Conservation (phyloP, 179 eudicot genomes). For the Gypsophila paniculata region DNA sequence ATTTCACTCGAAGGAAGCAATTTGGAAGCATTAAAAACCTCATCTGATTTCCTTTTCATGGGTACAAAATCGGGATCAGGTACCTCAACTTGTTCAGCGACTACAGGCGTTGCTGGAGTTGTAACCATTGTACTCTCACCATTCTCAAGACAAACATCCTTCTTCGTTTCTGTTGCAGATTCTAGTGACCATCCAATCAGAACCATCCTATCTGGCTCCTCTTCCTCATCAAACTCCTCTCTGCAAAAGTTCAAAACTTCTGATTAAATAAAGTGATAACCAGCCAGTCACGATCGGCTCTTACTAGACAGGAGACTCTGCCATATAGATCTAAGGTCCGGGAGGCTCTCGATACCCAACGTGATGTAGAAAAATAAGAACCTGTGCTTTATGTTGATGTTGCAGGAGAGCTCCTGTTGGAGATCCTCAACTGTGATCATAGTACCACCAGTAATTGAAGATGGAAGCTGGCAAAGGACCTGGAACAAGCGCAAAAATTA, state of each 20-base stretch:
- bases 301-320: not conserved
- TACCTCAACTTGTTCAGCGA: conserved; percentile 33
- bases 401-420: conserved; percentile 75
- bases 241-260: conserved; percentile 29
- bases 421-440: conserved; percentile 79
- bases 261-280: not conserved
- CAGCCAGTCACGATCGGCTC: not conserved
- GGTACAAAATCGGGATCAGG: conserved; percentile 26
- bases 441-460: conserved; percentile 76
- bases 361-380: too few species aligned
- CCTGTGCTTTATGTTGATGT: conserved; percentile 92
- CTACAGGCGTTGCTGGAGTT: conserved; percentile 28
- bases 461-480: conserved; percentile 84
- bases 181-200: conserved; percentile 67
- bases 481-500: conserved; percentile 26
- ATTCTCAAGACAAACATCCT: conserved; percentile 35
- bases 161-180: conserved; percentile 41
- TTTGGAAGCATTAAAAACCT: conserved; percentile 26
- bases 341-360: too few species aligned
- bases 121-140: conserved; percentile 50
- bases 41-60: conserved; percentile 74
- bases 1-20: conserved; percentile 22
- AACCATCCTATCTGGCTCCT: conserved; percentile 97
- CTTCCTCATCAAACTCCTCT: conserved; percentile 92
- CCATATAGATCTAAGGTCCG: too few species aligned